These are phyloP conservation scores for Chaetomiaceae sp. DNA, from an alignment of 2,329 filamentous ascomycete genomes.

Conservation along the genomic window DNA sequence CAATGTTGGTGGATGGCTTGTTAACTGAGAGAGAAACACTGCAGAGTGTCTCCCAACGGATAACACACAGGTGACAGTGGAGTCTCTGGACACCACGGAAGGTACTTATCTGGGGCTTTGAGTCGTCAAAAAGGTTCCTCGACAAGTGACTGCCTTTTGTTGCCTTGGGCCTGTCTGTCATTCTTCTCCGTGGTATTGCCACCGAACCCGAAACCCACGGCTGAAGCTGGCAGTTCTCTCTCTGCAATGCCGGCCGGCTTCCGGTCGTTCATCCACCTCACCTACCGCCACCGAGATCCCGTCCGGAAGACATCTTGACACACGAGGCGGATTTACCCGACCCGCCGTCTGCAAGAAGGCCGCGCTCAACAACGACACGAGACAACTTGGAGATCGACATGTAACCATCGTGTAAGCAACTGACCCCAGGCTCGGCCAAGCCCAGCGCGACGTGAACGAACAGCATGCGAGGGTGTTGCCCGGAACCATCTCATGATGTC, in stretches of 20 bases:
- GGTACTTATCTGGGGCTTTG: background rate
- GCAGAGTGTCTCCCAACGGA: background rate
- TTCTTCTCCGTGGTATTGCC: slow-evolving; percentile 4
- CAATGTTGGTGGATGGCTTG: no score
- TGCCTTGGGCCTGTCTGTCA: background rate
- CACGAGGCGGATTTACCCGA: slow-evolving; percentile 30
- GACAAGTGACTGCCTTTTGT: background rate
- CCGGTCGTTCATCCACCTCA: slow-evolving; percentile 14
- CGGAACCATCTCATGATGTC: slow-evolving; percentile 14
- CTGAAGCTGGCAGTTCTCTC: slow-evolving; percentile 10
- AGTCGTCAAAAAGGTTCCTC: background rate
- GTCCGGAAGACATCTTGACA: slow-evolving; percentile 26
- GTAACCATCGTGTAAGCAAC: slow-evolving; percentile 12
- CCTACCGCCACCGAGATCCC: slow-evolving; percentile 18
- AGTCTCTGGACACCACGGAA: background rate
- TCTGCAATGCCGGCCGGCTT: slow-evolving; percentile 19
- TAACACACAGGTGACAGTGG: background rate
- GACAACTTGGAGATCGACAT: slow-evolving; percentile 27
- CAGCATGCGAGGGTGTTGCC: slow-evolving; percentile 17
- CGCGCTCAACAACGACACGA: slow-evolving; percentile 22
- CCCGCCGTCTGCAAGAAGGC: slow-evolving; percentile 24
- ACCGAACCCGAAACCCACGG: slow-evolving; percentile 11
- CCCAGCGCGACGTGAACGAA: background rate
- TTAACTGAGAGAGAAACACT: background rate
- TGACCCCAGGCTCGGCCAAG: slow-evolving; percentile 2